These are phyloP conservation scores for Chaetoscypha palmicola DNA, from an alignment of 2,329 filamentous ascomycete species.

Conservation along the genomic window DNA sequence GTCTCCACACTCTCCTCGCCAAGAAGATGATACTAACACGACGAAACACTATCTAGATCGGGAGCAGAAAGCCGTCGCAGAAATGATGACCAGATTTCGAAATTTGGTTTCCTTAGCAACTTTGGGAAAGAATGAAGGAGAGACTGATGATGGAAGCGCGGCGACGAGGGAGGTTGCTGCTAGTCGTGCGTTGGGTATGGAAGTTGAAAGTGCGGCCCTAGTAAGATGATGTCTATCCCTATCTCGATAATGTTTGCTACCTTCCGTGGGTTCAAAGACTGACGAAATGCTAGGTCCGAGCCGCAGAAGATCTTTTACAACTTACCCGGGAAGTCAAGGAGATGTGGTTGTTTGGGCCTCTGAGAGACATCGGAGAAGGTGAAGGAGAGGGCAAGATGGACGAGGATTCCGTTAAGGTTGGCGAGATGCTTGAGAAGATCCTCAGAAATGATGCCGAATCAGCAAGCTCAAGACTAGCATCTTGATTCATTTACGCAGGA, in stretches of 20 bases:
- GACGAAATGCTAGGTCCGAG: conserved; percentile 22
- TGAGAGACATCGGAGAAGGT: conserved; percentile 38
- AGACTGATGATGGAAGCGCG: conserved; percentile 15
- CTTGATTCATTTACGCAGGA: background rate
- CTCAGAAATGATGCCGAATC: conserved; percentile 12
- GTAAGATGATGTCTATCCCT: conserved; percentile 14
- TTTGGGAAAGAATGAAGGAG: conserved; percentile 15
- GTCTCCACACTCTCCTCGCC: background rate
- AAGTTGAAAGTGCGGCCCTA: conserved; percentile 29
- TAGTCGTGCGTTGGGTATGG: conserved; percentile 28
- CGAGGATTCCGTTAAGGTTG: conserved; percentile 32
- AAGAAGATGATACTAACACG: background rate
- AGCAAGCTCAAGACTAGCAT: background rate
- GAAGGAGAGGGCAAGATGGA: conserved; percentile 35
- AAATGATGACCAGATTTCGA: conserved; percentile 39
- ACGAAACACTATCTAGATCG: conserved; percentile 34
- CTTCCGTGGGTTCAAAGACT: background rate
- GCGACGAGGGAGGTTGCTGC: conserved; percentile 29
- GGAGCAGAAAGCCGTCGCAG: conserved; percentile 39
- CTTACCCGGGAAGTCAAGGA: conserved; percentile 43
- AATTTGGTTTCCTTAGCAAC: conserved; percentile 33
- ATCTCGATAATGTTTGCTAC: background rate
- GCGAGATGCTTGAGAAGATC: conserved; percentile 22
- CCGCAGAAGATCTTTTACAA: conserved; percentile 37
- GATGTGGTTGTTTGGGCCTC: conserved; percentile 43